Evolutionary conservation across 805 yeast genomes (phyloP).

Genomic region (Scheffersomyces ergatensis): DNA sequence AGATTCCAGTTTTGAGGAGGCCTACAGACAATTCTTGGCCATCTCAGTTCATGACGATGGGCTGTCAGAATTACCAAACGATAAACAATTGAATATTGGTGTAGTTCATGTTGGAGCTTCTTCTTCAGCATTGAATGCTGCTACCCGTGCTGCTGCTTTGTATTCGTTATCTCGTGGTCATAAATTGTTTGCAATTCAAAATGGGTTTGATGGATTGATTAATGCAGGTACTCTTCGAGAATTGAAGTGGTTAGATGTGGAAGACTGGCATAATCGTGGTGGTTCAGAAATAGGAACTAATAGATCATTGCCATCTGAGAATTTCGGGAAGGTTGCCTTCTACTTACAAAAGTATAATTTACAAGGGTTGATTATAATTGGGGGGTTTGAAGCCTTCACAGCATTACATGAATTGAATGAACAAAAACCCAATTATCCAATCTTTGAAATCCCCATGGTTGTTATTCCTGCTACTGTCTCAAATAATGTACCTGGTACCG

Average conservation of each 20-base stretch:
- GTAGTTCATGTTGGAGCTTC: slow-evolving; percentile 80
- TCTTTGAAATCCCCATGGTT: slow-evolving; percentile 75
- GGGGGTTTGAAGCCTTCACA: slow-evolving; percentile 81
- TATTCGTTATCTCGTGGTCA: slow-evolving; percentile 78
- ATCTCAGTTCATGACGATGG: slow-evolving; percentile 41
- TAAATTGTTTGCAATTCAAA: slow-evolving; percentile 64
- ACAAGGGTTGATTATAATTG: slow-evolving; percentile 71
- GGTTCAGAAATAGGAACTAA: slow-evolving; percentile 85
- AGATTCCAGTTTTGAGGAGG: slow-evolving; percentile 69
- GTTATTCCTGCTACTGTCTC: slow-evolving; percentile 78
- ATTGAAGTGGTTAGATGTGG: slow-evolving; percentile 66
- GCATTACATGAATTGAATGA: slow-evolving; percentile 64
- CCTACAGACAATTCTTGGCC: slow-evolving; percentile 59
- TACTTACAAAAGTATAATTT: slow-evolving; percentile 65
- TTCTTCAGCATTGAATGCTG: slow-evolving; percentile 74
- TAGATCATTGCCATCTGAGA: slow-evolving; percentile 64
- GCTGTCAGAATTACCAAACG: slow-evolving; percentile 41
- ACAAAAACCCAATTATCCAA: slow-evolving; percentile 61
- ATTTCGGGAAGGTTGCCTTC: slow-evolving; percentile 70
- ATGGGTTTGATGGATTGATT: slow-evolving; percentile 72
- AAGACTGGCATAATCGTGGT: slow-evolving; percentile 71
- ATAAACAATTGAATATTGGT: slow-evolving; percentile 60
- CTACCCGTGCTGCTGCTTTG: slow-evolving; percentile 71
- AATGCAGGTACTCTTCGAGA: slow-evolving; percentile 59
- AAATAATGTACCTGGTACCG: slow-evolving; percentile 80